Conservation (phyloP, 345 rosid species). For the rapeseed (Brassica napus) region DNA sequence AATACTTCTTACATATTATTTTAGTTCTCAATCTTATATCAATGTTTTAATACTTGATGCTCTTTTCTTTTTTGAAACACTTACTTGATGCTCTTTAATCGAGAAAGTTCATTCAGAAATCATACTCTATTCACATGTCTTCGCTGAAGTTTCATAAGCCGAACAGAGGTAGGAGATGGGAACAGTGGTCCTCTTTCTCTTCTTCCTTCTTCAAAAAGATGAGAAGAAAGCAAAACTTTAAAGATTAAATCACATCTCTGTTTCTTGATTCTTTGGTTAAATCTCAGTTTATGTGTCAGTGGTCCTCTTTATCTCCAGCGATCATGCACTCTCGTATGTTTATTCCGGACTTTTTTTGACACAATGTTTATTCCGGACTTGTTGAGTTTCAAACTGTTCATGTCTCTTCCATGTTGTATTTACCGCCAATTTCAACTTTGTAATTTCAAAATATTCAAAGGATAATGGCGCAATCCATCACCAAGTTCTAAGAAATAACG, state of each 20-base stretch:
- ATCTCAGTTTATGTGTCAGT: constrained; percentile 35
- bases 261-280: constrained; percentile 19
- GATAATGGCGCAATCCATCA: background rate
- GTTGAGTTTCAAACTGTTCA: constrained; percentile 19
- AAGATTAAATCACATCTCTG: background rate
- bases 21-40: too few relatives aligned
- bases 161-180: background rate
- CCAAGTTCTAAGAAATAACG: too few relatives aligned
- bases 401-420: constrained; percentile 15
- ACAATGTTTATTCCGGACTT: background rate
- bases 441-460: constrained; percentile 33
- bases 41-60: too few relatives aligned
- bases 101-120: background rate
- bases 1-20: too few relatives aligned
- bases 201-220: too few relatives aligned
- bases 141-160: background rate
- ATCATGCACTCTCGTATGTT: background rate
- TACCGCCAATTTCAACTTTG: constrained; percentile 36
- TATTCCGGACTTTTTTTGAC: too few relatives aligned
- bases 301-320: constrained; percentile 38
- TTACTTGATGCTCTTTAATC: background rate
- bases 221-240: too few relatives aligned
- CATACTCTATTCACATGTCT: background rate
- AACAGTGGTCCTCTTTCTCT: too few relatives aligned
- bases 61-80: too few relatives aligned